Base-by-base conservation (phyloP, 2,329 filamentous ascomycete species). In the Rhexocercosporidium sp. region DNA sequence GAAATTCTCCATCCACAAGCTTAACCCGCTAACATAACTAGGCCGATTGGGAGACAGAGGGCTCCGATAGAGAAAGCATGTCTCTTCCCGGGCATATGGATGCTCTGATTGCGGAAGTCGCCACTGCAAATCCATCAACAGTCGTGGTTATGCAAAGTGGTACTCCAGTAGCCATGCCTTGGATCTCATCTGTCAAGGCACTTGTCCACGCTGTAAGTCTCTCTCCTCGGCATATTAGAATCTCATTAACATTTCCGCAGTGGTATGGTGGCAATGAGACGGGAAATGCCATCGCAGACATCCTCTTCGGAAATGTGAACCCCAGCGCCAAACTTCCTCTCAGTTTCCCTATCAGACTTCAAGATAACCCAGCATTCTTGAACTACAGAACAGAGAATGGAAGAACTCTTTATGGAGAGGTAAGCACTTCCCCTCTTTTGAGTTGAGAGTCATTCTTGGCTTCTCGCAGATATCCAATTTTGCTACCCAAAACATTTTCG, bases 241-340 rank as follows among this genome's bases (percentile, higher is more conserved):
- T 34, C 22, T 25, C 22, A 34, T 29, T 67, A 18, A 67, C 16
- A 1, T 7, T n/a, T 31, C 2, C 12, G 14, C 16, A 67, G 66
- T 96, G 92, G 92, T 96, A 94, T 74, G 91, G 92, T 68, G 92
- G 93, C n/a, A 93, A 96, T 74, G 92, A 96, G 80, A 91, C 90
- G 5, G 93, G 92, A 6, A 93, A 94, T 75, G 90, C 89, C 12
- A 90, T 96, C 69, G 92, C 91, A 0, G 92, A 95, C 71, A 84
- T 95, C 1, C 82, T 95, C 20, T 92, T 92, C 70, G 92, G 92
- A 57, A 86, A 90, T 69, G 85, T 87, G 56, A 94, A 92, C 75
- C 92, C 92, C 0, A 90, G 87, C 53, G 92, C 88, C 16, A 94
- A 94, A 77, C 83, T 94, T 1, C 90, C 91, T 0, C 82, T 94